Conservation (phyloP, 2,329 filamentous ascomycete genomes). For the Talaromyces piceae region DNA sequence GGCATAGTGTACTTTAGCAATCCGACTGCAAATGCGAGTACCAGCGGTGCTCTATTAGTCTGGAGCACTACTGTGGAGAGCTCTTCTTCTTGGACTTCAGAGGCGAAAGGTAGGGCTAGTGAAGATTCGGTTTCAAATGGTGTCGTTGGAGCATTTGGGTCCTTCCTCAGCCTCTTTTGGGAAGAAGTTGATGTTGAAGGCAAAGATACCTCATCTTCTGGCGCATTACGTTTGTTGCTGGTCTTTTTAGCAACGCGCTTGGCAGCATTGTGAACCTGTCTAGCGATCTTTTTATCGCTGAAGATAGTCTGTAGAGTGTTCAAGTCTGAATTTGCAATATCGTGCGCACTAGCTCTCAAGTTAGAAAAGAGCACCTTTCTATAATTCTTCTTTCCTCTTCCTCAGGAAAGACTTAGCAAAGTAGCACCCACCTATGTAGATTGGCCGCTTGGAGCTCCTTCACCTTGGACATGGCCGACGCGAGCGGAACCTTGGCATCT, state of each 20-base stretch:
- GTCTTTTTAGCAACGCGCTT: slow-evolving; percentile 33
- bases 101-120: slow-evolving; percentile 26
- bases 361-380: not conserved
- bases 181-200: slow-evolving; percentile 17
- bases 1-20: slow-evolving; percentile 75
- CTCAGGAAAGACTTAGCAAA: not conserved
- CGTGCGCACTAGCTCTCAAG: slow-evolving; percentile 23
- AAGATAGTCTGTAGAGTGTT: slow-evolving; percentile 37
- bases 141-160: slow-evolving; percentile 11
- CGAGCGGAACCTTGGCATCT: slow-evolving; percentile 50
- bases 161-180: slow-evolving; percentile 30
- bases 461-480: slow-evolving; percentile 48
- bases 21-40: slow-evolving; percentile 71
- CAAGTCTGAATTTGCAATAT: slow-evolving; percentile 43
- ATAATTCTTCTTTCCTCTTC: not conserved
- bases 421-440: slow-evolving; percentile 35
- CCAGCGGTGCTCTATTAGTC: slow-evolving; percentile 74
- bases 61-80: slow-evolving; percentile 54
- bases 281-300: slow-evolving; percentile 48
- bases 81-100: slow-evolving; percentile 44
- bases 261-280: slow-evolving; percentile 50
- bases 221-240: slow-evolving; percentile 46
- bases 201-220: slow-evolving; percentile 22
- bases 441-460: slow-evolving; percentile 46
- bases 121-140: slow-evolving; percentile 28